Evolutionary conservation across 768 basidiomycete species (phyloP), one percentile per base, ranked within the genome.

Genomic region (Sistotremastrum suecicum): DNA sequence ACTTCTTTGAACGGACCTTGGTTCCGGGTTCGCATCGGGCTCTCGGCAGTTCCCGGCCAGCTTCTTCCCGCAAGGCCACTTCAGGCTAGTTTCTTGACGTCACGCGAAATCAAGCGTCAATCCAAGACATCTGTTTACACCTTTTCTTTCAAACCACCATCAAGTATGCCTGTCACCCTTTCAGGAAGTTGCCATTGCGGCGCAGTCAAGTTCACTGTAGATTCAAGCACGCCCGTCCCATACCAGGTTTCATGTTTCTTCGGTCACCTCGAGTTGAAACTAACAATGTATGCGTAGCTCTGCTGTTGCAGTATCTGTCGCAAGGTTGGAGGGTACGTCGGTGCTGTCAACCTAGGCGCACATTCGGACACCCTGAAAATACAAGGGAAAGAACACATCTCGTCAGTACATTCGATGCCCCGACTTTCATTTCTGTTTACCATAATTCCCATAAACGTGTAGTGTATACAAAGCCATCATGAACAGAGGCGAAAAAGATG

Each of bases 301-400:
- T 82, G 80, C 52, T 44, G 74, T 4, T 82, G 80, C 55, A 80
- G 77, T 34, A 80, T 82, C 50, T 82, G 80, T 54, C 73, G 80
- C 47, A 82, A 82, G 57, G 76, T 79, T 7, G 78, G 78, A 36
- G 80, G 80, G 9, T 62, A 62, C 0, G 76, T 78, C 8, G 79
- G 80, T 0, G 74, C 77, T 2, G 69, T 81, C 56, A 81, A 81
- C 50, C 70, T 82, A n/a, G 74, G 76, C 28, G 80, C 69, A 1
- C 60, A 71, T 40, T 63, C 63, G 9, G 56, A 73, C 1, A 74
- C 74, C 0, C 60, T 82, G 41, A 60, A 70, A 37, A 55, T 81
- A 37, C 20, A 61, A 34, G 79, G 78, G 1, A 65, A 73, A 43
- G 74, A 74, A 47, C 54, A 73, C 47, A 59, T 80, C 42, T 71